phyloP scores from a whole-genome alignment of 2,329 filamentous ascomycete species.

The Sporothrix dimorphospora region DNA sequence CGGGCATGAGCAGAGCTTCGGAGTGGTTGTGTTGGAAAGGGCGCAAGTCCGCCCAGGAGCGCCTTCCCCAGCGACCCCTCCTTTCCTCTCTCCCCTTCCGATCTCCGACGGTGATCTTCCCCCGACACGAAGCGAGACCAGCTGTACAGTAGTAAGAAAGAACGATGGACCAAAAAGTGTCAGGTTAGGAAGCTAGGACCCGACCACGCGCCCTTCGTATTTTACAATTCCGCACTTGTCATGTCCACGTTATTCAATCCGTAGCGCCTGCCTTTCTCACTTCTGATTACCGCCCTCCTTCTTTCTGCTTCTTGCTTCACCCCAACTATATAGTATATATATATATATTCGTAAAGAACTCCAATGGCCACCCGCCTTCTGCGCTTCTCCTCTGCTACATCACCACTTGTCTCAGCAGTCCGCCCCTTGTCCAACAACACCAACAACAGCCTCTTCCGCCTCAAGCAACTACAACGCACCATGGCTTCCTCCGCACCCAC shows the following conservation, averaged over 20 bases:
- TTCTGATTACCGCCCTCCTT: slow-evolving; percentile 3
- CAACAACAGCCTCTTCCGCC: background rate
- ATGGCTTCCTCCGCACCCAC: slow-evolving; percentile 40
- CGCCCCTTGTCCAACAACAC: background rate
- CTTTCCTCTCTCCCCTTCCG: slow-evolving; percentile 17
- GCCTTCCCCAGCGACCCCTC: slow-evolving; percentile 11
- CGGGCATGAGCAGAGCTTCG: no score
- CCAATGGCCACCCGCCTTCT: slow-evolving; percentile 23
- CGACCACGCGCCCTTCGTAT: slow-evolving; percentile 13
- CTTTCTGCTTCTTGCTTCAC: background rate
- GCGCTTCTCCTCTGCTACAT: slow-evolving; percentile 3
- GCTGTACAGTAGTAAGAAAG: background rate
- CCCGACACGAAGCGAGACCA: slow-evolving; percentile 14
- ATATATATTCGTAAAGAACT: background rate
- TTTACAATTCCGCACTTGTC: slow-evolving; percentile 17
- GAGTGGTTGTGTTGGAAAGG: background rate
- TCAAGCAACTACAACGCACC: slow-evolving; percentile 32
- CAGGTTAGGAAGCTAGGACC: slow-evolving; percentile 5
- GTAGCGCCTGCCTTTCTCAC: slow-evolving; percentile 9
- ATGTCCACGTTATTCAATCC: background rate
- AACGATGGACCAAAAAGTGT: slow-evolving; percentile 2
- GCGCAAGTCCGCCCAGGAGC: background rate
- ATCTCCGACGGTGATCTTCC: slow-evolving; percentile 13
- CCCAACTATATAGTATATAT: background rate
- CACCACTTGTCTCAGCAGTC: background rate